phyloP scores from a whole-genome alignment of 345 rosid species.

The Salix viminalis region DNA sequence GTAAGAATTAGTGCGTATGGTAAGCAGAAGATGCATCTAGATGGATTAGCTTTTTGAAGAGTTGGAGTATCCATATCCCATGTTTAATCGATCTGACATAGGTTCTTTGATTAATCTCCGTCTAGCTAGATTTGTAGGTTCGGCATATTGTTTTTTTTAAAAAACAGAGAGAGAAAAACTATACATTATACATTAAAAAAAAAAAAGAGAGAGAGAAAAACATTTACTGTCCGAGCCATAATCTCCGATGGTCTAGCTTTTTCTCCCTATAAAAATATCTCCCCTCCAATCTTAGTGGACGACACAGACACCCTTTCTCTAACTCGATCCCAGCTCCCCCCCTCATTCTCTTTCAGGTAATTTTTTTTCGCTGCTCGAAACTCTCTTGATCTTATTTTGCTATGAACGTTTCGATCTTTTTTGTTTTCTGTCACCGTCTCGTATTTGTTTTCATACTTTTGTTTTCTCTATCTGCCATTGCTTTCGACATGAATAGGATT shows the following conservation, averaged over 20 bases:
- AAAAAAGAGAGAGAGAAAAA: too few relatives aligned
- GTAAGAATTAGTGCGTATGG: too few relatives aligned
- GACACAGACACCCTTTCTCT: background rate
- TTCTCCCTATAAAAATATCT: conserved; percentile 23
- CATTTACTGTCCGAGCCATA: conserved; percentile 1
- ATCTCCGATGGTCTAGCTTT: conserved; percentile 12
- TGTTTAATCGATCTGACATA: too few relatives aligned
- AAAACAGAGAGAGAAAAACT: too few relatives aligned
- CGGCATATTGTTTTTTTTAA: too few relatives aligned
- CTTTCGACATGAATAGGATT: background rate
- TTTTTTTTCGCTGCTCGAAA: background rate
- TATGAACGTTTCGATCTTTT: background rate
- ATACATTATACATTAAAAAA: too few relatives aligned
- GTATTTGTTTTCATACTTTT: conserved; percentile 7
- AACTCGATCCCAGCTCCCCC: background rate
- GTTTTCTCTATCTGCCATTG: background rate
- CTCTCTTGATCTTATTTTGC: background rate
- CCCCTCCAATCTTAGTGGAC: conserved; percentile 11
- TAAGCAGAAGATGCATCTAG: too few relatives aligned
- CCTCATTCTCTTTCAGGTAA: background rate
- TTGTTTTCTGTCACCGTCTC: background rate
- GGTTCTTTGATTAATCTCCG: too few relatives aligned
- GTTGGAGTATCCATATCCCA: too few relatives aligned
- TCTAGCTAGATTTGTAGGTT: too few relatives aligned
- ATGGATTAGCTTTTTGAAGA: too few relatives aligned